Evolutionary conservation across 306 rosid genomes (phyloP), one percentile per base, ranked within the genome.

Genomic region (Gleditsia sinensis): DNA sequence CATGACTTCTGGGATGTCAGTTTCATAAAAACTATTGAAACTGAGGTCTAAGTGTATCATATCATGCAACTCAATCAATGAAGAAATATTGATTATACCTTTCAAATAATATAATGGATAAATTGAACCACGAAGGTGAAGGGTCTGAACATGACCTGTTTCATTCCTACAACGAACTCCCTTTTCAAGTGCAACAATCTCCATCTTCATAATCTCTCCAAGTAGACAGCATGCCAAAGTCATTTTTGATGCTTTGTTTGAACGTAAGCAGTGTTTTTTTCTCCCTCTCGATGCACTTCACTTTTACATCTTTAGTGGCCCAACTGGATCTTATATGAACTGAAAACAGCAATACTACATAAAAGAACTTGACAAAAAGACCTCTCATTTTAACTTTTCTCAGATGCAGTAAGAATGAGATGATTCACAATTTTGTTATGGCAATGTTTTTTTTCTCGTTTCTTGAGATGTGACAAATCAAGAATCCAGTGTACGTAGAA

Each of bases 141-240:
- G 74, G 0, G 7, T 12, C 3, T 0, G 23, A 0, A 50, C 49
- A 33, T 50, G 74, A 50, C 49, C 74, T 0, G 63, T 69, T 20
- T 34, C 16, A 20, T 69, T 33, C 62, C 9, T 7, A 34, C 74
- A 50, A 20, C 7, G 21, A 50, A 69, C n/a, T 34, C 25, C 63
- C 34, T 34, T 34, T 20, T 50, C 74, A 69, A 10, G 3, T 20
- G 50, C 74, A 69, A 8, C 74, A 69, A 21, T 69, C 63, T 20
- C 57, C 27, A 50, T 50, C n/a, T n/a, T n/a, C n/a, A n/a, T n/a
- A n/a, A n/a, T n/a, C n/a, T n/a, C n/a, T n/a, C n/a, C n/a, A n/a
- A 20, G 74, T 33, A 33, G 61, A 55, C 61, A 55, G 34, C 7
- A 50, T 7, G 57, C 34, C 61, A 32, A 5, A 25, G 3, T 3